These are phyloP conservation scores for Nemophila menziesii DNA, from an alignment of 257 asterid genomes.

Conservation along the genomic window DNA sequence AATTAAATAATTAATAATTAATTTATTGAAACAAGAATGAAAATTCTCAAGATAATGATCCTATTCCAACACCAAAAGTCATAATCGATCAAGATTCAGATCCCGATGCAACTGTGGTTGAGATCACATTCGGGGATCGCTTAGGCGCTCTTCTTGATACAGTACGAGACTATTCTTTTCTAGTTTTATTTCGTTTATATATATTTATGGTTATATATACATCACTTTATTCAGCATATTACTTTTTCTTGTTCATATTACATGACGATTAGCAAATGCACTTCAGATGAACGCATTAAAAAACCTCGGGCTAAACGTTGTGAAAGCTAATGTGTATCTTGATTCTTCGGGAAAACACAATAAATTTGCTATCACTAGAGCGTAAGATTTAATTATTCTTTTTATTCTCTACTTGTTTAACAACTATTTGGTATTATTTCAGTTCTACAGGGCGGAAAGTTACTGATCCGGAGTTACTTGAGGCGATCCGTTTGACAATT, in stretches of 20 bases:
- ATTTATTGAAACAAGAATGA: slow-evolving; percentile 40
- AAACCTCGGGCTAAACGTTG: slow-evolving; percentile 81
- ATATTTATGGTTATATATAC: not conserved
- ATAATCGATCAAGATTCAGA: slow-evolving; percentile 86
- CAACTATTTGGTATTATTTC: slow-evolving; percentile 16
- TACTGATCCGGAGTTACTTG: slow-evolving; percentile 88
- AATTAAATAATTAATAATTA: slow-evolving; percentile 2
- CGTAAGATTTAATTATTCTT: slow-evolving; percentile 36
- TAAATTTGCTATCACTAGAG: slow-evolving; percentile 73
- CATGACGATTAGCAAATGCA: slow-evolving; percentile 18
- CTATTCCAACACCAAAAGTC: slow-evolving; percentile 62
- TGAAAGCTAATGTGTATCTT: slow-evolving; percentile 81
- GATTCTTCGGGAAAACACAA: slow-evolving; percentile 96
- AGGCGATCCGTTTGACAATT: slow-evolving; percentile 94
- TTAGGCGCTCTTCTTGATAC: slow-evolving; percentile 95
- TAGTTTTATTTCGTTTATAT: slow-evolving; percentile 1
- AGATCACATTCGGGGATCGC: slow-evolving; percentile 90
- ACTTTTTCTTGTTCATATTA: slow-evolving; percentile 5
- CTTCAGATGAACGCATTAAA: slow-evolving; percentile 78
- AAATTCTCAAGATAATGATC: slow-evolving; percentile 44
- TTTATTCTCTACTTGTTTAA: slow-evolving; percentile 5
- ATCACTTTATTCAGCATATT: not conserved
- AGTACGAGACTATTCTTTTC: slow-evolving; percentile 22
- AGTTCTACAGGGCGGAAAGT: slow-evolving; percentile 88
- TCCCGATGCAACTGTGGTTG: slow-evolving; percentile 81